Evolutionary conservation across 2,329 filamentous ascomycete genomes (phyloP), one percentile per base, ranked within the genome.

Genomic region (Sphaerulina musiva): DNA sequence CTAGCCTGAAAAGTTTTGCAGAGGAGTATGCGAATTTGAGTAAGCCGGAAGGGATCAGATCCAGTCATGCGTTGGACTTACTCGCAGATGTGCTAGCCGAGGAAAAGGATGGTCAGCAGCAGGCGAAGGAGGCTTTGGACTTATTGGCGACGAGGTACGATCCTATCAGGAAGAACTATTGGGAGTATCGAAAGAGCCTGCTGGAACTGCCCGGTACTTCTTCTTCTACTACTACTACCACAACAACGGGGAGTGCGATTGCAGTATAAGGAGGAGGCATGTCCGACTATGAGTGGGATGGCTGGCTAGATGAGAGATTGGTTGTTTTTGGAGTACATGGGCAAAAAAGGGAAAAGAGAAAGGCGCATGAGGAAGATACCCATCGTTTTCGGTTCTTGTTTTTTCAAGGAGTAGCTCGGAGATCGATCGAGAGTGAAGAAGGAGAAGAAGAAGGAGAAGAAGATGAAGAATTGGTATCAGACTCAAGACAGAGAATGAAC

Each of bases 91-190:
- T 86, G 34, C 85, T 83, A 53, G 65, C 61, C 55, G 77, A 72
- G 11, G 71, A 75, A 43, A 76, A 72, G 10, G 70, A 79, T 10
- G 77, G 81, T 47, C 78, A 70, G 60, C 77, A 79, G 14, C 79
- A 82, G 68, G 90, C 90, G 1, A 81, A 77, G 51, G 72, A 82
- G 66, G 89, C 86, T 57, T 72, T 96, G 65, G 80, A 80, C 54
- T 74, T 95, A 57, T 70, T 98, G 66, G 86, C 82, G 46, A 83
- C 86, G 66, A 91, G 85, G 75, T 98, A 90, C 80, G 93, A 98
- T 77, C 89, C 88, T 6, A 86, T 98, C 56, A 79, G 93, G 54
- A 85, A 84, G 60, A 92, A 91, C 60, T 98, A 96, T 73, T 98
- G 93, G 93, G 84, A 87, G 65, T 95, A 87, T 73, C 78, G 81